A percentile compares a stretch with the other conserved stretches of the same genome.
phyloP scores from a whole-genome alignment of 2,329 filamentous ascomycete genomes.

The Aureobasidium sp. region DNA sequence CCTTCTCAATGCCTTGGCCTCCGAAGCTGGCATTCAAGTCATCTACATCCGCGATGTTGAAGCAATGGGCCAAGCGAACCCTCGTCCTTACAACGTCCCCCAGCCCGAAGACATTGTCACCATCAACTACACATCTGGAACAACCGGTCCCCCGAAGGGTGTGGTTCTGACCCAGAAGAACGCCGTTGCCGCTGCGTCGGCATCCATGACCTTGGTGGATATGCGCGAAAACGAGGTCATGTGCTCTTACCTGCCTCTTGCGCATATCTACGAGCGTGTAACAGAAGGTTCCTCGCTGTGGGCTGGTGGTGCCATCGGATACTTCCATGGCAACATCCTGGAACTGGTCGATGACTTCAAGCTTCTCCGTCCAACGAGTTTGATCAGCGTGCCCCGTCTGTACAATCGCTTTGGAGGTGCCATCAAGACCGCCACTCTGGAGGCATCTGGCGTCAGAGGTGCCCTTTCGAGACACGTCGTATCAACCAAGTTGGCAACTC shows the following conservation, averaged over 20 bases:
- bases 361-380: slow-evolving; percentile 69
- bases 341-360: slow-evolving; percentile 89
- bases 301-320: slow-evolving; percentile 70
- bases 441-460: slow-evolving; percentile 73
- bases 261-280: slow-evolving; percentile 88
- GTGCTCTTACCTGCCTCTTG: slow-evolving; percentile 84
- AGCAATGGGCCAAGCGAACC: slow-evolving; percentile 64
- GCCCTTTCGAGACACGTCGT: slow-evolving; percentile 74
- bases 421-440: slow-evolving; percentile 70
- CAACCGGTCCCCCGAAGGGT: slow-evolving; percentile 75
- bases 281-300: slow-evolving; percentile 69
- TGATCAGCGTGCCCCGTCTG: slow-evolving; percentile 83
- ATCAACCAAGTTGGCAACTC: slow-evolving; percentile 67
- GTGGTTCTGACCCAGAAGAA: slow-evolving; percentile 76
- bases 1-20: slow-evolving; percentile 68
- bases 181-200: slow-evolving; percentile 65
- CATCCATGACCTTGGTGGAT: slow-evolving; percentile 49
- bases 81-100: slow-evolving; percentile 65
- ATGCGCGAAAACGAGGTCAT: slow-evolving; percentile 55
- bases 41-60: slow-evolving; percentile 77
- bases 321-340: slow-evolving; percentile 86
- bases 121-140: slow-evolving; percentile 86
- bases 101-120: slow-evolving; percentile 71
- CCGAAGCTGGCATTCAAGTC: slow-evolving; percentile 67
- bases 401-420: slow-evolving; percentile 85